Conservation (phyloP, 2,329 filamentous ascomycete species). For the Cytospora paraplurivora region DNA sequence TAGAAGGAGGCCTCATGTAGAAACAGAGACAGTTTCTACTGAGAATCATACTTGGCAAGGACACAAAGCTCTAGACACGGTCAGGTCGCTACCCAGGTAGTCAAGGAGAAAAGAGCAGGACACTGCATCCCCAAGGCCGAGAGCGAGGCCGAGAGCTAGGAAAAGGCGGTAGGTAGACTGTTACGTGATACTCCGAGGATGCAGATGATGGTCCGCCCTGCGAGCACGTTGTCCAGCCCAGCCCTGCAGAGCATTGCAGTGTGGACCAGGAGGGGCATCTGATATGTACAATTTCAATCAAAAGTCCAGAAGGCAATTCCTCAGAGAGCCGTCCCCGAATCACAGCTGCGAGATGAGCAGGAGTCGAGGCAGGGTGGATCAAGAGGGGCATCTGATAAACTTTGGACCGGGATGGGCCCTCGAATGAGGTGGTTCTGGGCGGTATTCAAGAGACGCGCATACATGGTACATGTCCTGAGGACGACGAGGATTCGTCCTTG, state of each 20-base stretch:
- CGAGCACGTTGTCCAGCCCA: background rate
- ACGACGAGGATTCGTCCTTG: background rate
- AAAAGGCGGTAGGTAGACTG: background rate
- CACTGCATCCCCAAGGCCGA: background rate
- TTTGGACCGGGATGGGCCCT: slow-evolving; percentile 25
- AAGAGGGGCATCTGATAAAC: slow-evolving; percentile 28
- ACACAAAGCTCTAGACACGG: background rate
- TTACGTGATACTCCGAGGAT: background rate
- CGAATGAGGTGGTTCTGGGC: background rate
- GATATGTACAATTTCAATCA: slow-evolving; percentile 15
- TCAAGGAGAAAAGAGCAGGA: background rate
- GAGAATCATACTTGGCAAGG: background rate
- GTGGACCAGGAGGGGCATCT: slow-evolving; percentile 28
- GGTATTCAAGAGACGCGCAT: background rate
- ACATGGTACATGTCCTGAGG: background rate
- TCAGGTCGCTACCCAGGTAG: background rate
- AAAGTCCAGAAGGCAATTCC: background rate
- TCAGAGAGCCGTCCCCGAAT: background rate
- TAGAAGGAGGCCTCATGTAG: background rate
- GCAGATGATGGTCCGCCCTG: background rate
- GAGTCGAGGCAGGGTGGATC: slow-evolving; percentile 12
- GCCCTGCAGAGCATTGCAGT: background rate
- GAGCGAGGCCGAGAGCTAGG: background rate
- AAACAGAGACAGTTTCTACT: background rate
- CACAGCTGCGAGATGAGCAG: slow-evolving; percentile 4